phyloP scores from a whole-genome alignment of 2,329 filamentous ascomycete genomes.

The Arachnopeziza araneosa region DNA sequence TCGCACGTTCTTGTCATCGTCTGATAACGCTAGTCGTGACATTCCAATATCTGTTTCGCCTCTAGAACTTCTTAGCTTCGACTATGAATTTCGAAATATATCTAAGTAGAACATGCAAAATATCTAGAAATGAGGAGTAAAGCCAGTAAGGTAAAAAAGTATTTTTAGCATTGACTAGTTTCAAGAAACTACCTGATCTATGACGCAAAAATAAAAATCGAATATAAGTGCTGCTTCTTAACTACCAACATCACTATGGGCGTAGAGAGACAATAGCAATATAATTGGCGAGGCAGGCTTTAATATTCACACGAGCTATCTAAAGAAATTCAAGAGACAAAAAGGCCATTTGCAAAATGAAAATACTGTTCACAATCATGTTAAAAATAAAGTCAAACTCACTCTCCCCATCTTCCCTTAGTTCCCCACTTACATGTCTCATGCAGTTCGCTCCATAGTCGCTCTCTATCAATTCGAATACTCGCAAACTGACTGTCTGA shows the following conservation, averaged over 20 bases:
- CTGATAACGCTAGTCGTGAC: constrained; percentile 65
- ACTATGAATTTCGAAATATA: neutral
- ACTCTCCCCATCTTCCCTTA: constrained; percentile 63
- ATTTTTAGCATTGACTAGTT: no score
- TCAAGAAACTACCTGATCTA: no score
- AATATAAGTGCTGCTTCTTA: no score
- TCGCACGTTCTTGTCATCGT: constrained; percentile 64
- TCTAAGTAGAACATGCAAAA: neutral
- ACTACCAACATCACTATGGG: no score
- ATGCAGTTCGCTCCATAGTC: constrained; percentile 60
- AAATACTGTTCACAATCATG: no score
- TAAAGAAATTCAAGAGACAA: no score
- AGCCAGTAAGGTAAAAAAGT: no score
- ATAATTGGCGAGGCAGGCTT: no score
- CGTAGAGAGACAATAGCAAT: no score
- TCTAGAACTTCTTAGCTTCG: constrained; percentile 28
- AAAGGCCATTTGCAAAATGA: no score
- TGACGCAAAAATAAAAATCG: no score
- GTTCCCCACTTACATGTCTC: constrained; percentile 61
- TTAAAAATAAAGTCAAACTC: constrained; percentile 30
- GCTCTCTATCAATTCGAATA: constrained; percentile 51
- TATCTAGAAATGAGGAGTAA: neutral
- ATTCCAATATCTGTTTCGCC: constrained; percentile 65
- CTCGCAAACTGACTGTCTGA: constrained; percentile 44
- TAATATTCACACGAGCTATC: no score